phyloP scores from a whole-genome alignment of 352 stramenopile genomes.

The Phytophthora lateralis region DNA sequence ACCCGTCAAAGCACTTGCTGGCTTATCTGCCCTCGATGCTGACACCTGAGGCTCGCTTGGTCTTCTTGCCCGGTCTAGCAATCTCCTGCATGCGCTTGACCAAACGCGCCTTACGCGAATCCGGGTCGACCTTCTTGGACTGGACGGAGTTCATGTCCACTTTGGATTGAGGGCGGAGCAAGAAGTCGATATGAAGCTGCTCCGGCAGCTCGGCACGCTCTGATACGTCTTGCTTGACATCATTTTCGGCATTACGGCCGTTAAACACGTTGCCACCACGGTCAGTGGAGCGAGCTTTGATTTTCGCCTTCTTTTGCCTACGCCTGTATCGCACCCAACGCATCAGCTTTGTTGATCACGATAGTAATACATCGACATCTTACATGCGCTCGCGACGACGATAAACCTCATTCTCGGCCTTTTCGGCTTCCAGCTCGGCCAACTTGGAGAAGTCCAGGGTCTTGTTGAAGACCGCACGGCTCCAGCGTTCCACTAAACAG shows the following conservation, averaged over 20 bases:
- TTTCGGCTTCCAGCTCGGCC: constrained; percentile 84
- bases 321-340: constrained; percentile 24
- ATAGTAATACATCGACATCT: neutral
- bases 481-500: constrained; percentile 87
- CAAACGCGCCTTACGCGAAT: constrained; percentile 84
- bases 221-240: constrained; percentile 51
- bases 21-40: constrained; percentile 86
- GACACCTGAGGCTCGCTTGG: constrained; percentile 71
- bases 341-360: constrained; percentile 7
- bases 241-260: constrained; percentile 26
- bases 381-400: constrained; percentile 62
- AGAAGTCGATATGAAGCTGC: constrained; percentile 82
- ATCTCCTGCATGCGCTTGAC: constrained; percentile 90
- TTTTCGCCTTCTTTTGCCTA: constrained; percentile 54
- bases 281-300: constrained; percentile 26
- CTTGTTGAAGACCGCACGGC: constrained; percentile 89
- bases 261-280: constrained; percentile 62
- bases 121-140: constrained; percentile 68
- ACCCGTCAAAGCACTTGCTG: constrained; percentile 8
- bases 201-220: constrained; percentile 75
- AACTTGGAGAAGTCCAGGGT: constrained; percentile 88
- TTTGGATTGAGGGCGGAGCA: constrained; percentile 84
- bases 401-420: constrained; percentile 79
- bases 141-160: constrained; percentile 68
- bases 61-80: constrained; percentile 76